These are phyloP conservation scores for Euphorbia corollata DNA, from an alignment of 441 rosid species.

Conservation along the genomic window DNA sequence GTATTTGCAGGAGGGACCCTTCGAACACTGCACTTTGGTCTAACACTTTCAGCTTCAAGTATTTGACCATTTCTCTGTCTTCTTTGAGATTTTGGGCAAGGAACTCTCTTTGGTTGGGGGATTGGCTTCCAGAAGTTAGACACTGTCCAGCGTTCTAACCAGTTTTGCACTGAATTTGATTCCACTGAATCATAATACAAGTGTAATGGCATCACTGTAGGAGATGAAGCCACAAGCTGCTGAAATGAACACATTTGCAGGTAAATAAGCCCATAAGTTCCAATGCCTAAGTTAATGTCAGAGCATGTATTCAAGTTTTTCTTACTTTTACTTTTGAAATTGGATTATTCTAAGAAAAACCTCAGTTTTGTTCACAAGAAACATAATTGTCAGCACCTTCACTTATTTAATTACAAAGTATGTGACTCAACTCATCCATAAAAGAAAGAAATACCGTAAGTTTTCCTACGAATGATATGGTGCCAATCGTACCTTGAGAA, in stretches of 20 bases:
- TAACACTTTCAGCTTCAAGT: slow-evolving; percentile 49
- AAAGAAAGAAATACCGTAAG: slow-evolving; percentile 10
- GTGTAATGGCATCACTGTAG: slow-evolving; percentile 51
- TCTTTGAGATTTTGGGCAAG: slow-evolving; percentile 37
- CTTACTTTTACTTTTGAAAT: slow-evolving; percentile 7
- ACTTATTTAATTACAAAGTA: not conserved
- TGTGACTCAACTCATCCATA: not conserved
- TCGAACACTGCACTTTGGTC: slow-evolving; percentile 58
- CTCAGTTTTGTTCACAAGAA: not conserved
- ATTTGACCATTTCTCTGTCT: slow-evolving; percentile 42
- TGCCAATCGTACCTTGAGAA: slow-evolving; percentile 50
- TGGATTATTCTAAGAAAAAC: slow-evolving; percentile 11
- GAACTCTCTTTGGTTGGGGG: slow-evolving; percentile 53
- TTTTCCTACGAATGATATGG: slow-evolving; percentile 1
- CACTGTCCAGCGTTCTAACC: slow-evolving; percentile 82
- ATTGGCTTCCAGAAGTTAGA: slow-evolving; percentile 68
- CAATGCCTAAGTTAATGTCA: not conserved
- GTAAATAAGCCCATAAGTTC: slow-evolving; percentile 1
- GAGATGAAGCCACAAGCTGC: slow-evolving; percentile 74
- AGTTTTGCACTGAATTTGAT: slow-evolving; percentile 59
- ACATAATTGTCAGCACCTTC: not conserved
- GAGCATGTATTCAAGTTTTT: not conserved
- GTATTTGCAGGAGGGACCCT: slow-evolving; percentile 50
- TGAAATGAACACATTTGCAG: slow-evolving; percentile 25
- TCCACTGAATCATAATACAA: slow-evolving; percentile 46